These are phyloP conservation scores for Fraxinus xanthoxyloides DNA, from an alignment of 305 asterid genomes.

Conservation along the genomic window DNA sequence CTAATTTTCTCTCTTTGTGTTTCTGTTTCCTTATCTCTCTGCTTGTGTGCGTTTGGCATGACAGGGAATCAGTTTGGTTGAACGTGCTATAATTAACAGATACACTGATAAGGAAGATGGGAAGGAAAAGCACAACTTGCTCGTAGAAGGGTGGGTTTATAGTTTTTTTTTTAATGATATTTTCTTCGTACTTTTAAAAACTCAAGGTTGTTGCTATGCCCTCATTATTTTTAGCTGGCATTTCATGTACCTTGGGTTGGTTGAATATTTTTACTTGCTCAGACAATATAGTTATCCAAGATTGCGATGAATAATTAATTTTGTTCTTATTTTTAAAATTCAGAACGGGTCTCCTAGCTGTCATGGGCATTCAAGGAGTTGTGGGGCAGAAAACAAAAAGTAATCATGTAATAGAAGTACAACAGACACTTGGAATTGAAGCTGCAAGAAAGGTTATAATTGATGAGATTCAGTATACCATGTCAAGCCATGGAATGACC, in stretches of 20 bases:
- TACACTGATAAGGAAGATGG: constrained; percentile 28
- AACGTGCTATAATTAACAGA: constrained; percentile 70
- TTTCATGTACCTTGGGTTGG: constrained; percentile 7
- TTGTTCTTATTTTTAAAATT: constrained; percentile 18
- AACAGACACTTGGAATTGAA: constrained; percentile 77
- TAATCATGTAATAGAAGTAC: constrained; percentile 77
- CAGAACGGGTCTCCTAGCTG: constrained; percentile 82
- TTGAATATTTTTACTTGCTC: neutral
- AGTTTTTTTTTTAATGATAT: constrained; percentile 16
- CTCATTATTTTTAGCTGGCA: neutral
- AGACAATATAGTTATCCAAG: neutral
- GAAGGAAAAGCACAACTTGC: constrained; percentile 48
- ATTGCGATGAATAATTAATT: neutral
- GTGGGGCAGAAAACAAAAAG: constrained; percentile 60
- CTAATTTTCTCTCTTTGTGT: neutral
- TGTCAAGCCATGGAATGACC: constrained; percentile 78
- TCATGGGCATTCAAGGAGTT: constrained; percentile 87
- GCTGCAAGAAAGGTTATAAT: constrained; percentile 77
- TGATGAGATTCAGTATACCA: constrained; percentile 65
- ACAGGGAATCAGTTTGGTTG: constrained; percentile 79
- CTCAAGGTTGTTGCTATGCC: neutral
- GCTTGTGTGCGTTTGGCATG: constrained; percentile 22
- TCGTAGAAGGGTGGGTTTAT: constrained; percentile 80
- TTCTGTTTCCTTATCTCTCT: constrained; percentile 13
- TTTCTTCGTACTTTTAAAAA: neutral